Evolutionary conservation across 805 yeast genomes (phyloP).

Genomic region (Lipomyces sp.): DNA sequence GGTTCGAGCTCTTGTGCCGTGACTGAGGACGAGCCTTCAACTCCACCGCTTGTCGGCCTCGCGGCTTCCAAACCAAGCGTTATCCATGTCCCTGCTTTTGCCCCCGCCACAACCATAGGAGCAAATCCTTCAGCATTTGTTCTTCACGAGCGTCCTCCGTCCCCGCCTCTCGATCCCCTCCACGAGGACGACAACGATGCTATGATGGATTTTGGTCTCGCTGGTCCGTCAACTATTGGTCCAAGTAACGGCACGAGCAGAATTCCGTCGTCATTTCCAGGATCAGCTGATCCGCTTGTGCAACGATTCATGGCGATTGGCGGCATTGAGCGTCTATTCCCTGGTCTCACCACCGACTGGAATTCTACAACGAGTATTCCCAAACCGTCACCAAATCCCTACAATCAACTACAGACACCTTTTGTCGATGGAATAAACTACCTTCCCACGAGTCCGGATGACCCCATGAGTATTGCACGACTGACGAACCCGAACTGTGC

Average conservation of each 20-base stretch:
- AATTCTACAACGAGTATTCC: neutral
- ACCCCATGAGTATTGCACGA: conserved; percentile 42
- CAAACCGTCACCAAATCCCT: neutral
- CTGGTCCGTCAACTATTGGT: neutral
- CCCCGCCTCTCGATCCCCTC: conserved; percentile 21
- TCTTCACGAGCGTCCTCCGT: conserved; percentile 15
- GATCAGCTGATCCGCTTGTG: conserved; percentile 1
- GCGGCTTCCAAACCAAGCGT: conserved; percentile 15
- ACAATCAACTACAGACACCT: neutral
- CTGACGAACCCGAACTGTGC: conserved; percentile 39
- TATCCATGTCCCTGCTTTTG: conserved; percentile 11
- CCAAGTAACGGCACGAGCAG: neutral
- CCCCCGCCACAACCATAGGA: neutral
- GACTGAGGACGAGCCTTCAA: neutral
- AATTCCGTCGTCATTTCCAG: neutral
- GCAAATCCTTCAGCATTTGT: neutral
- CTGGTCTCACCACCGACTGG: conserved; percentile 12
- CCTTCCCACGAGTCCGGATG: conserved; percentile 17
- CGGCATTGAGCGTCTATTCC: conserved; percentile 23
- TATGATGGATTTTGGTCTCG: conserved; percentile 9
- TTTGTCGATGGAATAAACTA: conserved; percentile 1
- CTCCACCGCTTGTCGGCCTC: neutral
- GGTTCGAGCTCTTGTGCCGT: neutral
- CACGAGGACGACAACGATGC: neutral
- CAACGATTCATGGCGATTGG: conserved; percentile 16